Evolutionary conservation across 805 yeast species (phyloP), one percentile per base, ranked within the genome.

Genomic region (Jamesozyma gamospora): DNA sequence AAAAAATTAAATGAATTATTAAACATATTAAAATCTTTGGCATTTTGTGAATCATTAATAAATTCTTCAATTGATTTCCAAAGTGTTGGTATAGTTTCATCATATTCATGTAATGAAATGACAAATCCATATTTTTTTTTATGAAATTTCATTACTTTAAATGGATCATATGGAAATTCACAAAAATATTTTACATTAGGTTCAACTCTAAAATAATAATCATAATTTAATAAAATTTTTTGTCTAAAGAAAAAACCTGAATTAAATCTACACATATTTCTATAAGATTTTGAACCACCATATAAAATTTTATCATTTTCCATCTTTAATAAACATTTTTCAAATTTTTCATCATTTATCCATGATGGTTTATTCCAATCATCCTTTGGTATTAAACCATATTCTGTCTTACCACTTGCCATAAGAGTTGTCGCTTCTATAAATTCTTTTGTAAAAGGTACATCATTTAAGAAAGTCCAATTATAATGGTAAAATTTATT

Each of bases 231-330:
- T 50, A 88, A 62, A 35, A 86, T 56, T 42, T 77, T 75, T 55
- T 87, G 94, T 55, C 82, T 74, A 65, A 76, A 90, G 64, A 92
- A 92, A 58, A 70, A 83, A 0, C 97, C 96, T 3, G 94, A 82
- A 55, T 92, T 92, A 66, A 82, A 90, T 28, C 95, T 72, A 62
- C 97, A 92, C 97, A 92, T 92, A 60, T 90, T 90, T 56, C 97
- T 73, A 54, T 82, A 82, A 1, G 85, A 77, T 48, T 65, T 60
- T 1, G 82, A 74, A 21, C 64, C 70, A 1, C 87, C 90, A 55
- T 82, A 82, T 1, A 82, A 60, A 3, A 82, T 74, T 4, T 70
- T 67, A 10, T 69, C 58, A 11, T 66, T 65, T 12, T 53, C 60
- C 66, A 72, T 64, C 2, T 70, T 55, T 15, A 62, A 57, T 42